Percentiles rank a stretch among this genome's conserved stretches.
These are phyloP conservation scores for Tricholoma sp. DNA, from an alignment of 768 basidiomycete genomes.

Conservation along the genomic window DNA sequence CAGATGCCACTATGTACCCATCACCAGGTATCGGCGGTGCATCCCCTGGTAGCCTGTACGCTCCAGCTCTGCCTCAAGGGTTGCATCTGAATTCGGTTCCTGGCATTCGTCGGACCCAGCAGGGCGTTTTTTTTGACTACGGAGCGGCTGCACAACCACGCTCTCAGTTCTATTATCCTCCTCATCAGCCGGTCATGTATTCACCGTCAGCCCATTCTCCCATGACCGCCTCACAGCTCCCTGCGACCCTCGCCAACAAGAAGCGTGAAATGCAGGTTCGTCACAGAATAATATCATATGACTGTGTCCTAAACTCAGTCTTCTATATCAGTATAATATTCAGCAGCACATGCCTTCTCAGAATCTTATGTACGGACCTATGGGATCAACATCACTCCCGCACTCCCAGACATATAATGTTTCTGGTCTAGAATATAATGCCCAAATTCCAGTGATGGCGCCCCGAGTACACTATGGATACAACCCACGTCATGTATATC, in stretches of 20 bases:
- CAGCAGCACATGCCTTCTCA: constrained; percentile 42
- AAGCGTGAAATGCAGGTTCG: constrained; percentile 54
- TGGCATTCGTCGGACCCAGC: constrained; percentile 42
- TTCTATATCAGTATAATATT: constrained; percentile 32
- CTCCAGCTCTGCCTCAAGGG: constrained; percentile 35
- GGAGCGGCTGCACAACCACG: constrained; percentile 38
- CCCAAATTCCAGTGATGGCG: constrained; percentile 41
- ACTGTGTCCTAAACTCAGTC: constrained; percentile 6
- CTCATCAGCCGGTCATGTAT: constrained; percentile 56
- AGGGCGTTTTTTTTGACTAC: constrained; percentile 58
- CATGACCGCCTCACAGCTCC: constrained; percentile 47
- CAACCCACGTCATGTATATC: constrained; percentile 29
- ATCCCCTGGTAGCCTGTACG: constrained; percentile 45
- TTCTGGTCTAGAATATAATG: constrained; percentile 40
- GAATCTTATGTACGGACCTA: constrained; percentile 35
- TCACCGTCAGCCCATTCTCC: constrained; percentile 46
- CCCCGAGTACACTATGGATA: constrained; percentile 42
- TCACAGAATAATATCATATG: constrained; percentile 8
- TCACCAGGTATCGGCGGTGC: constrained; percentile 40
- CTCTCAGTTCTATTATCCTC: constrained; percentile 58
- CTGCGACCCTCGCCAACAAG: constrained; percentile 43
- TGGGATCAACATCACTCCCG: constrained; percentile 39
- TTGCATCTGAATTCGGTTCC: constrained; percentile 37
- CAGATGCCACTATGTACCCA: constrained; percentile 49
- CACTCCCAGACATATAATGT: constrained; percentile 40